Percentiles rank a stretch among this genome's conserved stretches.
These are phyloP conservation scores for Secale cereale DNA, from an alignment of 176 grass and related monocot species.

Conservation along the genomic window DNA sequence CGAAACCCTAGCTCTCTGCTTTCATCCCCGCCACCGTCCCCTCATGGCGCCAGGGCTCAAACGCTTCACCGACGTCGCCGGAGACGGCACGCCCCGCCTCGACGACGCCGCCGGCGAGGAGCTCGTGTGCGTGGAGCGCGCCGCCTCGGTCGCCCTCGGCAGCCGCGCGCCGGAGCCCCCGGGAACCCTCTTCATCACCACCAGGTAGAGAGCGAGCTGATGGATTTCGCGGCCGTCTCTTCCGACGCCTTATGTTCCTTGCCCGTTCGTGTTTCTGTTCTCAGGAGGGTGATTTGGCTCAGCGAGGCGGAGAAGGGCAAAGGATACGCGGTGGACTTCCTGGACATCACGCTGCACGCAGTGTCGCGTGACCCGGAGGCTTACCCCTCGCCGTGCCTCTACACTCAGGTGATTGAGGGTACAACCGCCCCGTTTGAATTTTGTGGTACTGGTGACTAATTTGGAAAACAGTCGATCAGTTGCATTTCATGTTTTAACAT, in stretches of 20 bases:
- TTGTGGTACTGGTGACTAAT: not conserved
- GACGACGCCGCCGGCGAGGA: constrained; percentile 66
- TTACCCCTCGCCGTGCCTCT: constrained; percentile 77
- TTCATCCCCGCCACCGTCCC: not conserved
- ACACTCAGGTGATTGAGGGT: constrained; percentile 69
- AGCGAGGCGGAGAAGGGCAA: constrained; percentile 65
- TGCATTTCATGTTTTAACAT: not conserved
- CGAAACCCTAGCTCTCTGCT: constrained; percentile 42
- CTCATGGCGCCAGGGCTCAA: constrained; percentile 78
- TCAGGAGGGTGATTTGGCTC: constrained; percentile 95
- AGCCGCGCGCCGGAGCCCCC: constrained; percentile 43
- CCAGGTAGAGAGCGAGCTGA: constrained; percentile 32
- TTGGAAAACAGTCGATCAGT: not conserved
- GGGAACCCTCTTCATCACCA: constrained; percentile 84
- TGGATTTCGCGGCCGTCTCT: not conserved
- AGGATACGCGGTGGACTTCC: constrained; percentile 77
- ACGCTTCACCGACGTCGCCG: constrained; percentile 41
- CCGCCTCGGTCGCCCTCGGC: constrained; percentile 54
- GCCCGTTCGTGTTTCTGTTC: not conserved
- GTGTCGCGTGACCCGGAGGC: constrained; percentile 85
- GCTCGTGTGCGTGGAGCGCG: constrained; percentile 56
- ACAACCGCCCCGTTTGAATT: not conserved
- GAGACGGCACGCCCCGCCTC: constrained; percentile 45
- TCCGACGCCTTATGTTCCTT: not conserved
- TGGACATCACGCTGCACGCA: constrained; percentile 78